Evolutionary conservation across 768 basidiomycete species (phyloP).

Genomic region (Tylopilus sp.): DNA sequence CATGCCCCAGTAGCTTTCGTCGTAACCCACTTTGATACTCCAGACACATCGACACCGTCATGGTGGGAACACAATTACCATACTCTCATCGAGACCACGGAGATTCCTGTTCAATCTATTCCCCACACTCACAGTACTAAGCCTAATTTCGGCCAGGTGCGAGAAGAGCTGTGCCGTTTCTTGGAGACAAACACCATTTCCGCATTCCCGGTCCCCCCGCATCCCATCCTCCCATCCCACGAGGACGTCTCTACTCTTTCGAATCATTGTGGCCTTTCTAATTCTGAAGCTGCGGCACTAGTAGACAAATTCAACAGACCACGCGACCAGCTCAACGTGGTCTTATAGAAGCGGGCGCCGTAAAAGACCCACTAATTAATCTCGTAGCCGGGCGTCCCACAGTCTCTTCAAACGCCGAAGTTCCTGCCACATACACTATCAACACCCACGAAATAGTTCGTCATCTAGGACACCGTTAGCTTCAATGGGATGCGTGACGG

Average conservation of each 20-base stretch:
- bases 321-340: conserved; percentile 3
- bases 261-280: neutral
- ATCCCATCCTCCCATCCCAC: neutral
- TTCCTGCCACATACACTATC: neutral
- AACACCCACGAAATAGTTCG: neutral
- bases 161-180: neutral
- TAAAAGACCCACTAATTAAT: conserved; percentile 9
- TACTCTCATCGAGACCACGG: conserved; percentile 3
- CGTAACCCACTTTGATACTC: conserved; percentile 31
- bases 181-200: neutral
- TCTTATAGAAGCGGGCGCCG: conserved; percentile 27
- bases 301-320: neutral
- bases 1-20: conserved; percentile 33
- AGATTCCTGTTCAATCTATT: neutral
- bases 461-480: conserved; percentile 2
- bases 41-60: conserved; percentile 15
- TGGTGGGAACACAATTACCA: conserved; percentile 31
- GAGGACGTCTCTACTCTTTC: neutral
- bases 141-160: neutral
- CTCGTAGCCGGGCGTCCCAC: neutral
- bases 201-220: neutral
- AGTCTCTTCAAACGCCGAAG: neutral
- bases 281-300: neutral
- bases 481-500: neutral
- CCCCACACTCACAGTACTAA: neutral